Evolutionary conservation across 148 eudicot species (phyloP).

Genomic region (Rhododendron simsii): DNA sequence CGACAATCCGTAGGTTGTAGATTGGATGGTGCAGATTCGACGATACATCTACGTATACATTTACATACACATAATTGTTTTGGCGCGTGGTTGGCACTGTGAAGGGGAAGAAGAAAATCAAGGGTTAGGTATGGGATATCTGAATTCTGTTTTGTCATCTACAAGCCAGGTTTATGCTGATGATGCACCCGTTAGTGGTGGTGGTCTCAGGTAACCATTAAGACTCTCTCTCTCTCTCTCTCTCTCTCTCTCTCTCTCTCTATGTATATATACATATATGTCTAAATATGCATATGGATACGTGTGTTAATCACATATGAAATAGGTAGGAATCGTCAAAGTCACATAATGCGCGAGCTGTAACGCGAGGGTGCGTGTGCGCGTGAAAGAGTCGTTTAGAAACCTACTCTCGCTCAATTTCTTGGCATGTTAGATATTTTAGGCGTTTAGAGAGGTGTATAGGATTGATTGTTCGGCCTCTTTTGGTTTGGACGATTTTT

Average conservation of each 20-base stretch:
- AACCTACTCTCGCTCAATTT: background rate
- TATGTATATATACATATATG: background rate
- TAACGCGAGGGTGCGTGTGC: background rate
- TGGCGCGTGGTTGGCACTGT: slow-evolving; percentile 22
- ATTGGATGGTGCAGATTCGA: background rate
- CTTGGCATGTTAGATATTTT: background rate
- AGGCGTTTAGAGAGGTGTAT: background rate
- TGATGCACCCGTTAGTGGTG: slow-evolving; percentile 76
- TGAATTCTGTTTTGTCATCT: slow-evolving; percentile 75
- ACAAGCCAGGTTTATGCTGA: slow-evolving; percentile 56
- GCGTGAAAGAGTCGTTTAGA: background rate
- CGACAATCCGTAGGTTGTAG: background rate
- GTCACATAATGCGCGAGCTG: background rate
- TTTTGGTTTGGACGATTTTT: no score
- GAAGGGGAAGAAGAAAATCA: slow-evolving; percentile 15
- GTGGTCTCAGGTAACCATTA: slow-evolving; percentile 65
- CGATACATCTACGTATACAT: background rate
- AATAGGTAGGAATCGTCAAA: background rate
- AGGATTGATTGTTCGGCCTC: background rate
- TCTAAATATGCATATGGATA: no score
- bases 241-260: background rate
- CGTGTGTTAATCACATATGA: background rate
- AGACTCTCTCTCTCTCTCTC: slow-evolving; percentile 5
- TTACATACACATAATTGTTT: slow-evolving; percentile 7
- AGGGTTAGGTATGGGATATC: slow-evolving; percentile 70